A percentile compares a stretch with the other conserved stretches of the same genome.
Conservation (phyloP, 306 rosid species). For the Corylus americana region DNA sequence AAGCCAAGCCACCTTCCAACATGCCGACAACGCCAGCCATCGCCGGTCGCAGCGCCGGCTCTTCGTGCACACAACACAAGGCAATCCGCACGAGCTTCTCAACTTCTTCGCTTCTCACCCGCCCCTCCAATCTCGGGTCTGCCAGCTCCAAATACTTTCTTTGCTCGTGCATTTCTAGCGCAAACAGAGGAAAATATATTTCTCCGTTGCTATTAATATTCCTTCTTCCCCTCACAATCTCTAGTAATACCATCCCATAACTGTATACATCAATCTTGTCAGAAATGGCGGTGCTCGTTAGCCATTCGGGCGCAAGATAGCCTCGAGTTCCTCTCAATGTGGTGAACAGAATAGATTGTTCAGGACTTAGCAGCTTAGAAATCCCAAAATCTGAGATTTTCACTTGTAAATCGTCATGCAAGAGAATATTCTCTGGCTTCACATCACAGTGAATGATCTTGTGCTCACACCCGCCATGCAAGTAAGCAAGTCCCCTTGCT, state of each 20-base stretch:
- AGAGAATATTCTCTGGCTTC: conserved; percentile 88
- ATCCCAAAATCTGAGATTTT: conserved; percentile 95
- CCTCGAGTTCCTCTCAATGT: conserved; percentile 96
- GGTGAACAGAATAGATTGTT: conserved; percentile 81
- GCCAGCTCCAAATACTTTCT: conserved; percentile 70
- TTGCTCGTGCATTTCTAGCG: conserved; percentile 87
- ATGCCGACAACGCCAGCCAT: conserved; percentile 72
- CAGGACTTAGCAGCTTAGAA: conserved; percentile 75
- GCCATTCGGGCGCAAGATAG: conserved; percentile 95
- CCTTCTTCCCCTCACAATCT: conserved; percentile 78
- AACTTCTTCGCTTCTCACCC: conserved; percentile 60
- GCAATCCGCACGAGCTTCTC: conserved; percentile 73
- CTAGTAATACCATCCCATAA: conserved; percentile 88
- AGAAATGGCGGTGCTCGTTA: conserved; percentile 75
- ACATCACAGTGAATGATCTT: conserved; percentile 90
- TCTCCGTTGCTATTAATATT: conserved; percentile 54
- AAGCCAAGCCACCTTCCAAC: conserved; percentile 76
- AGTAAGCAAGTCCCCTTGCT: conserved; percentile 88
- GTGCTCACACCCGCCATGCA: conserved; percentile 76
- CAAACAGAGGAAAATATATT: conserved; percentile 78
- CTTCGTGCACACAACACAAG: conserved; percentile 89
- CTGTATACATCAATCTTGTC: conserved; percentile 88
- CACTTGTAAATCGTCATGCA: conserved; percentile 69
- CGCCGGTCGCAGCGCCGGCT: conserved; percentile 73
- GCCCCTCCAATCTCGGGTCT: conserved; percentile 70